Conservation (phyloP, 2,329 filamentous ascomycete species). For the Paraphaeosphaeria minitans region DNA sequence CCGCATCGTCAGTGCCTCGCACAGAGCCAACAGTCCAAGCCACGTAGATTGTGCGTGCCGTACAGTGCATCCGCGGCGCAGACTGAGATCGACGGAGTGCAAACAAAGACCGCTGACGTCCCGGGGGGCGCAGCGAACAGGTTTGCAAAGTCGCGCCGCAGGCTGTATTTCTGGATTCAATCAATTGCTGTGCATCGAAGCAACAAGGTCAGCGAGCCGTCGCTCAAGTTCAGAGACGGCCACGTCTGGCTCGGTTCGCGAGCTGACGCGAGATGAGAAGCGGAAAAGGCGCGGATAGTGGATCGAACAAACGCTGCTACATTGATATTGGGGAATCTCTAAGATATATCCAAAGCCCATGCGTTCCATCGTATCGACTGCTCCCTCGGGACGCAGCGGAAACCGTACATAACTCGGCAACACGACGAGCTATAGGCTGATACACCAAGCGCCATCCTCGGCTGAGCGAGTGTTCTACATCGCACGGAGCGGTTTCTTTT, state of each 20-base stretch:
- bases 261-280: not conserved
- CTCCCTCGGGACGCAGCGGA: constrained; percentile 3
- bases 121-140: too few relatives aligned
- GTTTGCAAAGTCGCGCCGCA: too few relatives aligned
- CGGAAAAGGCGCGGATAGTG: not conserved
- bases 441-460: constrained; percentile 12
- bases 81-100: too few relatives aligned
- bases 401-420: constrained; percentile 12
- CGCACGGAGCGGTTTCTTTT: not conserved
- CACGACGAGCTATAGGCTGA: constrained; percentile 12
- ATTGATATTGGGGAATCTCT: constrained; percentile 8
- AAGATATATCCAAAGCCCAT: constrained; percentile 8
- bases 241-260: not conserved
- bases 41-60: too few relatives aligned
- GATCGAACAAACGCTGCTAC: constrained; percentile 3
- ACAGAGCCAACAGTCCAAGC: too few relatives aligned
- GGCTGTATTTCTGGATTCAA: too few relatives aligned
- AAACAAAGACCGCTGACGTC: too few relatives aligned
- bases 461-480: constrained; percentile 6
- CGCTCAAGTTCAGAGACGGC: too few relatives aligned
- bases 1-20: too few relatives aligned
- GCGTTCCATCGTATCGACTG: constrained; percentile 1
- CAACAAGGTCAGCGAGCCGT: too few relatives aligned
- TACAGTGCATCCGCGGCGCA: too few relatives aligned
- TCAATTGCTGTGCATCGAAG: too few relatives aligned